Base-by-base conservation (phyloP, 2,329 filamentous ascomycete genomes). In the Cercospora sp. region DNA sequence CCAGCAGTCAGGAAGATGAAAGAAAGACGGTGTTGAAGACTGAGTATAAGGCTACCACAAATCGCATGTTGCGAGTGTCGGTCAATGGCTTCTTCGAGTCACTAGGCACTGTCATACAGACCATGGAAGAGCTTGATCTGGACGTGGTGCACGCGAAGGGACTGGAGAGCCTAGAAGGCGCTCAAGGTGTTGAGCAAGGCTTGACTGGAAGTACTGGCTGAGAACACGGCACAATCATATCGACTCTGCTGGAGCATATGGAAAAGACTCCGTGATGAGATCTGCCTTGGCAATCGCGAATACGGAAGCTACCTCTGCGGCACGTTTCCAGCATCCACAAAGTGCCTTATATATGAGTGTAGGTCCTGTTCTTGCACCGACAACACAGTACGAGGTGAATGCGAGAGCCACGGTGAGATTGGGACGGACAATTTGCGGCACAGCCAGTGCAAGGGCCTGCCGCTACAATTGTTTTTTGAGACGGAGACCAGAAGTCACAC, bases 11-110 rank as follows among this genome's bases (percentile, higher is more conserved):
- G 42, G 67, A 71, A 7, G 78, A 79, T 7, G 79, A 80, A 28
- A 74, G 76, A 39, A 80, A 81, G 73, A 85, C 82, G 1, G 80
- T 94, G 4, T 83, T 98, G 60, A 84, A 86, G 68, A 90, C 92
- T 9, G 86, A 90, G 68, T 98, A 98, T 81, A 87, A 85, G 64
- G 95, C 95, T 1, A 93, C 93, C 0, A 98, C 95, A 20, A 97
- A 97, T 78, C 90, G 95, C 73, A 98, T 98, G 94, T 85, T 99
- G 67, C 90, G 95, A 55, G 95, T 99, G 2, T 92, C 94, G 3
- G 94, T 97, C 66, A 98, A 98, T 81, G 93, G 93, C 9, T 97
- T 97, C 80, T 93, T 98, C 85, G 94, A 98, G 75, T 96, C 91
- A 73, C 79, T 97, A 65, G 88, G 89, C 63, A 88, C 97, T 5